phyloP scores from a whole-genome alignment of 306 rosid genomes.

The Vigna reflexopilosa region DNA sequence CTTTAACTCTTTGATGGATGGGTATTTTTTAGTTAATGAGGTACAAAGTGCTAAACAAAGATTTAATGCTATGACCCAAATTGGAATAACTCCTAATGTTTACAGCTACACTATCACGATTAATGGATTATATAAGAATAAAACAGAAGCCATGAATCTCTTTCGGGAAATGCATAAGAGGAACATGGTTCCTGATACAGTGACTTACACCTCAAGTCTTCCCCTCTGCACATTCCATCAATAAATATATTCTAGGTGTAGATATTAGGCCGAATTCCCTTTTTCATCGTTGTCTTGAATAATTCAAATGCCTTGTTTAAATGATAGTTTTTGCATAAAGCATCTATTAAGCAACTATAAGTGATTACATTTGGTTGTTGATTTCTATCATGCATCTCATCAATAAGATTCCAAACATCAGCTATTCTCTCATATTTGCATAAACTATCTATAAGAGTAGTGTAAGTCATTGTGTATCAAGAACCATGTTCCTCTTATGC shows the following conservation, averaged over 20 bases:
- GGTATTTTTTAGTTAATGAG: neutral
- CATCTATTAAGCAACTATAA: neutral
- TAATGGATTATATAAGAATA: neutral
- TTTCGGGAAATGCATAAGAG: too few relatives aligned
- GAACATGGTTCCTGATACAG: too few relatives aligned
- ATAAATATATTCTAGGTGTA: neutral
- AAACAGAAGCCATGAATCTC: too few relatives aligned
- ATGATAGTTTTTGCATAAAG: neutral
- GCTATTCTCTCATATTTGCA: neutral
- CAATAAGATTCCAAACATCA: neutral
- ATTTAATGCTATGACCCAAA: neutral
- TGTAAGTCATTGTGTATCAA: too few relatives aligned
- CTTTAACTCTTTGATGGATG: neutral
- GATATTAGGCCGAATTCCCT: neutral
- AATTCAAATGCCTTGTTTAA: neutral
- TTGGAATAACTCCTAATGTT: neutral
- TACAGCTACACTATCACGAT: too few relatives aligned
- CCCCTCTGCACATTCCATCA: neutral
- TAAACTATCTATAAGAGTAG: neutral
- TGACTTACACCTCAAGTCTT: too few relatives aligned
- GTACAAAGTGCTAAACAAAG: neutral
- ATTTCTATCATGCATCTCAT: neutral
- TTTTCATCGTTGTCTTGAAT: neutral
- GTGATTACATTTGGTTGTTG: neutral
- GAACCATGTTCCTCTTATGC: too few relatives aligned